phyloP scores from a whole-genome alignment of 208 protist species.

The Angomonas deanei region DNA sequence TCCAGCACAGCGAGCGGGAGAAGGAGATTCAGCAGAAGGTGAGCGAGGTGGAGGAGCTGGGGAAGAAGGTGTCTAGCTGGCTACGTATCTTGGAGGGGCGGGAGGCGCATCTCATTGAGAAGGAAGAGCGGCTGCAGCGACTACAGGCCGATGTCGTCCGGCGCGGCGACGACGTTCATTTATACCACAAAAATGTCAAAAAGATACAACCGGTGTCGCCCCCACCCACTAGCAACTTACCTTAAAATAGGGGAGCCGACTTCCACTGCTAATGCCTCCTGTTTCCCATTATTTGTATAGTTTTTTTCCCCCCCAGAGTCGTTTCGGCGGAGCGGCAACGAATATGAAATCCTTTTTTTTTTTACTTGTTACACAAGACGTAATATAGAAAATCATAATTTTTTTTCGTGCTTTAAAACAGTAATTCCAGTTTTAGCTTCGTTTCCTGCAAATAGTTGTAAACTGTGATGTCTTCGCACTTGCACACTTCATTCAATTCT shows the following conservation, averaged over 20 bases:
- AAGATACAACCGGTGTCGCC: slow-evolving; percentile 18
- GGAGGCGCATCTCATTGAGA: slow-evolving; percentile 34
- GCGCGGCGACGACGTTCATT: slow-evolving; percentile 38
- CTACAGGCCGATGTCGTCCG: slow-evolving; percentile 54
- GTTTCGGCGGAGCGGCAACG: not conserved
- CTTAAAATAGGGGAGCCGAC: too few relatives aligned
- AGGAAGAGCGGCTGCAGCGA: slow-evolving; percentile 59
- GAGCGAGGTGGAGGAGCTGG: slow-evolving; percentile 60
- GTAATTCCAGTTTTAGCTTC: too few relatives aligned
- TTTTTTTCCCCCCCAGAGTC: not conserved
- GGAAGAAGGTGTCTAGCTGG: slow-evolving; percentile 58
- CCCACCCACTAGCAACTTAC: not conserved
- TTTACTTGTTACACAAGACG: not conserved
- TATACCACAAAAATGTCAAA: slow-evolving; percentile 26
- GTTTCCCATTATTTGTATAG: too few relatives aligned
- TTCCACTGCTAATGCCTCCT: too few relatives aligned
- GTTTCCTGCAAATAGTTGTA: too few relatives aligned
- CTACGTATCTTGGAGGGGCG: slow-evolving; percentile 70
- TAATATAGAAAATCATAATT: not conserved
- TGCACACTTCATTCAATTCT: not conserved
- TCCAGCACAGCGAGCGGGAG: slow-evolving; percentile 47
- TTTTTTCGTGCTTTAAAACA: too few relatives aligned
- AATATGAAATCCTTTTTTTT: not conserved
- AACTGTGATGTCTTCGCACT: too few relatives aligned
- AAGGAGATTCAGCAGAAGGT: slow-evolving; percentile 44